A percentile compares a stretch with the other conserved stretches of the same genome.
Conservation (phyloP, 2,329 filamentous ascomycete species). For the Parastagonospora avenae region DNA sequence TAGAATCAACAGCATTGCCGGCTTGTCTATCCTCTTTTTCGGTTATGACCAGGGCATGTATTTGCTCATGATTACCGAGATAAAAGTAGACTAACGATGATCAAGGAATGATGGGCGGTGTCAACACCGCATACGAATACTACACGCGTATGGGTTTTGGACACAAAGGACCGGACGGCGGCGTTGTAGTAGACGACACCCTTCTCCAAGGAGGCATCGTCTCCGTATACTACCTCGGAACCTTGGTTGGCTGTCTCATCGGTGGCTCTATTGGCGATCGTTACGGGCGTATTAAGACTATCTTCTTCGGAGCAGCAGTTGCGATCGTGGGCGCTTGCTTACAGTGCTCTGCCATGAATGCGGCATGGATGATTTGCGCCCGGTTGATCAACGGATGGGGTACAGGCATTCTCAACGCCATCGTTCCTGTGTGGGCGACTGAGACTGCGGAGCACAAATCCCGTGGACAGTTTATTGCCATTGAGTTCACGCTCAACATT, state of each 20-base stretch:
- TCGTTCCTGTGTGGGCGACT: conserved; percentile 73
- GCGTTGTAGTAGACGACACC: conserved; percentile 28
- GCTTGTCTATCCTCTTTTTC: conserved; percentile 38
- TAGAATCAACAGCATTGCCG: conserved; percentile 38
- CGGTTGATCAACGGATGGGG: conserved; percentile 68
- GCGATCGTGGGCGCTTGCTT: conserved; percentile 60
- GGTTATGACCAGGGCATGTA: conserved; percentile 44
- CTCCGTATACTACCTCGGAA: conserved; percentile 39
- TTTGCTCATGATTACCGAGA: no score
- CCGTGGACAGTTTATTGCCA: conserved; percentile 71
- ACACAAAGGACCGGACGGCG: conserved; percentile 29
- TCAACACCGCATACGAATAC: conserved; percentile 41
- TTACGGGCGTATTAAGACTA: conserved; percentile 34
- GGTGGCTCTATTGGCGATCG: conserved; percentile 34
- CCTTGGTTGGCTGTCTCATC: conserved; percentile 29
- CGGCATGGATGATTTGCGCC: conserved; percentile 61
- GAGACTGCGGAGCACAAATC: conserved; percentile 71
- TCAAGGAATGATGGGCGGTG: conserved; percentile 42
- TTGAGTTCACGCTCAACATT: conserved; percentile 76
- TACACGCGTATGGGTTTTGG: conserved; percentile 38
- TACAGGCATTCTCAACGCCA: conserved; percentile 72
- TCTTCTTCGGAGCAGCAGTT: conserved; percentile 32
- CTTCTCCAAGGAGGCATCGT: conserved; percentile 42
- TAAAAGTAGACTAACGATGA: no score
- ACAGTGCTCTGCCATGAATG: conserved; percentile 69